phyloP scores from a whole-genome alignment of 805 yeast genomes.

The Saitoella complicata region DNA sequence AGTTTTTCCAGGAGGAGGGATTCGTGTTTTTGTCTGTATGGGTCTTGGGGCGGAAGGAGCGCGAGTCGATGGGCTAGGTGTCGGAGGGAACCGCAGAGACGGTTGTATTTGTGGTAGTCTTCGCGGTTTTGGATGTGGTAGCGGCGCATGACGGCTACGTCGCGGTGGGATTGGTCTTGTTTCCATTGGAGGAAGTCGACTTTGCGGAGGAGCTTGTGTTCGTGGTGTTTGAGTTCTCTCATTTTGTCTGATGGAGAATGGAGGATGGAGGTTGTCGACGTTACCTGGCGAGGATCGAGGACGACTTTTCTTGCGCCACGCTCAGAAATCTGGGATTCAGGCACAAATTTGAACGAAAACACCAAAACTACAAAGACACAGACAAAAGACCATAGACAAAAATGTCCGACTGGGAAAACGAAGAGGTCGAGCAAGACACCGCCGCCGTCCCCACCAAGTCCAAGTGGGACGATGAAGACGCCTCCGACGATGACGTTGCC shows the following conservation, averaged over 20 bases:
- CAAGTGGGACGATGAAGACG: constrained; percentile 69
- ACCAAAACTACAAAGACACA: no score
- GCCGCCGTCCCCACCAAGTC: constrained; percentile 34
- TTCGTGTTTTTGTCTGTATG: constrained; percentile 76
- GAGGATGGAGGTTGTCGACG: no score
- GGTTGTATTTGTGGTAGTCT: constrained; percentile 88
- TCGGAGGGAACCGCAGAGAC: constrained; percentile 79
- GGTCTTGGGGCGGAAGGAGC: constrained; percentile 71
- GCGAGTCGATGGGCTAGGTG: constrained; percentile 77
- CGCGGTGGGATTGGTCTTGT: constrained; percentile 88
- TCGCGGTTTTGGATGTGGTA: constrained; percentile 90
- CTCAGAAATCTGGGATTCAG: no score
- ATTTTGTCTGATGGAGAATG: no score
- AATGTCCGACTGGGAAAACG: constrained; percentile 46
- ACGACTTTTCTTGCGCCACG: no score
- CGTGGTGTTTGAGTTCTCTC: constrained; percentile 82
- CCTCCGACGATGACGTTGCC: constrained; percentile 59
- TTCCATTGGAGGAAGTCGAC: constrained; percentile 86
- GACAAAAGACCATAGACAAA: no score
- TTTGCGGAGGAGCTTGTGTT: constrained; percentile 82
- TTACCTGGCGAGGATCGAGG: no score
- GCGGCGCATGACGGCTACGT: constrained; percentile 88
- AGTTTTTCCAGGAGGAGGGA: constrained; percentile 74
- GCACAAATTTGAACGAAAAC: no score
- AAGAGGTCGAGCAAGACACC: constrained; percentile 63